phyloP scores from a whole-genome alignment of 2,329 filamentous ascomycete genomes.

The Talaromyces atroroseus region DNA sequence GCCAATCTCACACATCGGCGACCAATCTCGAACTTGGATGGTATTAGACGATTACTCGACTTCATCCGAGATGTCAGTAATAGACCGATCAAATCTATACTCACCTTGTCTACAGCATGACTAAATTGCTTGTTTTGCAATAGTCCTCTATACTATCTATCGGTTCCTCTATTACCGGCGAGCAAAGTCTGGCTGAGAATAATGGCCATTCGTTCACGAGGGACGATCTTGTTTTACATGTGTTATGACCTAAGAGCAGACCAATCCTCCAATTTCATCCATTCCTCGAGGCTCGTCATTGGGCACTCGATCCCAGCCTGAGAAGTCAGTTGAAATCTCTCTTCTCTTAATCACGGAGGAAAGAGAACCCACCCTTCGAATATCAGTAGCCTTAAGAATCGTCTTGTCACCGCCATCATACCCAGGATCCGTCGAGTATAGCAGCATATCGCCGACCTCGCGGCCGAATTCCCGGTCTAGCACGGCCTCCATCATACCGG shows the following conservation, averaged over 20 bases:
- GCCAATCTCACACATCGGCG: too few species aligned
- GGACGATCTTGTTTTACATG: neutral
- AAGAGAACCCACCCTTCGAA: slow-evolving; percentile 36
- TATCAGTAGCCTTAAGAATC: slow-evolving; percentile 41
- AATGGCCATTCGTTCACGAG: neutral
- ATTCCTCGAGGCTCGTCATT: slow-evolving; percentile 26
- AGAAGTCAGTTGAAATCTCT: neutral
- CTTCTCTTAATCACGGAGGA: neutral
- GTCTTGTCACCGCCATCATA: slow-evolving; percentile 44
- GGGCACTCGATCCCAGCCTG: slow-evolving; percentile 41
- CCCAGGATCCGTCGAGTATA: slow-evolving; percentile 44
- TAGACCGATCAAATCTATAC: too few species aligned
- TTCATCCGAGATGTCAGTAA: too few species aligned
- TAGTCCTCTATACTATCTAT: slow-evolving; percentile 20
- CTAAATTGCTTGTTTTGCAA: too few species aligned
- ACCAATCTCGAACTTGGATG: too few species aligned
- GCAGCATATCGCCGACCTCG: slow-evolving; percentile 45
- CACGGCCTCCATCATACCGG: slow-evolving; percentile 37
- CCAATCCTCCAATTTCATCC: slow-evolving; percentile 26
- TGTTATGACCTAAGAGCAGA: slow-evolving; percentile 14
- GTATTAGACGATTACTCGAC: too few species aligned
- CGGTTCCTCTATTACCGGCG: neutral
- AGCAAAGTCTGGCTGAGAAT: neutral
- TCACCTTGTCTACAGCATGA: too few species aligned
- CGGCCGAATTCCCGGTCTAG: slow-evolving; percentile 40